Evolutionary conservation across 306 rosid genomes (phyloP), one percentile per base, ranked within the genome.

Genomic region (Lathyrus aphaca): DNA sequence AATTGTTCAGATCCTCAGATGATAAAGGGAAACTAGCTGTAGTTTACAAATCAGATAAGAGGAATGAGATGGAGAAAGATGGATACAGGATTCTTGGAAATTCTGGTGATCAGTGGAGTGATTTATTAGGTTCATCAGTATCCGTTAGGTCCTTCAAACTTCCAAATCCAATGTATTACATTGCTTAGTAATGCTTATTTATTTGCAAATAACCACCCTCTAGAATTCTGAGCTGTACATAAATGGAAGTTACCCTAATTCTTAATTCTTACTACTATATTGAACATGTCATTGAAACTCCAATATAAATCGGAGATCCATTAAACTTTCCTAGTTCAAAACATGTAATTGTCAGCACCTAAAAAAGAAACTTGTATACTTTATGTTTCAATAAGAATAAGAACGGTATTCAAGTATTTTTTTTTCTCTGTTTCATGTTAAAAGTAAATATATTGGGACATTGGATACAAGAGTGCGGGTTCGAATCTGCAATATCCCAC

Each of bases 61-160:
- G 97, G 62, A 75, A 64, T 43, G 96, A 88, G 81, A 88, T 94
- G 96, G 84, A 62, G 59, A 79, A 75, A 32, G 96, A 90, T 42
- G 98, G 95, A 68, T 85, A 70, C 58, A 85, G 96, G 75, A 87
- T 94, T 74, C 74, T 79, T 27, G 98, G 98, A 30, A 90, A 94
- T 48, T 90, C 97, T 25, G 98, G 98, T 56, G 98, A 94, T 66
- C 97, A 88, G 61, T 94, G 97, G 98, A 94, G 98, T 27, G 98
- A 94, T 80, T 73, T 94, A 70, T 49, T 94, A 71, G 97, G 97
- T 39, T 64, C 78, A 54, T 73, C 91, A 32, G 14, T 74, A 35
- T 82, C 96, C 37, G 42, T 59, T 69, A 87, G 96, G 17, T 90
- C 97, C 5, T 94, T 94, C 82, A 94, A 94, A 84, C 92, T 94